These are phyloP conservation scores for Hippophae tibetana DNA, from an alignment of 306 rosid genomes.

Conservation along the genomic window DNA sequence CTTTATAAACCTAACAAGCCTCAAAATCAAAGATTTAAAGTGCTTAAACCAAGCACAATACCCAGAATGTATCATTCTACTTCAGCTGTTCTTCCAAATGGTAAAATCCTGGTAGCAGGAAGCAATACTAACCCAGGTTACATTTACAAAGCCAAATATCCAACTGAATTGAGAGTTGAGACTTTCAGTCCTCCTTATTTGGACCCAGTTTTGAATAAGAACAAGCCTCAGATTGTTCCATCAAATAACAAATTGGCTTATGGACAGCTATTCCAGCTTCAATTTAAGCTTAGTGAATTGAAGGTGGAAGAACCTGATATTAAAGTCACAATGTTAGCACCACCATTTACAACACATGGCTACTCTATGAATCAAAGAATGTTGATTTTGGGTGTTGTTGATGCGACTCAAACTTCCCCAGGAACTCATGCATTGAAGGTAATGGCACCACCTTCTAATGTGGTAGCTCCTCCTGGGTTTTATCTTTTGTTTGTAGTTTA, in stretches of 20 bases:
- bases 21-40: conserved; percentile 26
- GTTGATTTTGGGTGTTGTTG: conserved; percentile 17
- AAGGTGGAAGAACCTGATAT: conserved; percentile 7
- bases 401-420: too few relatives aligned
- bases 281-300: conserved; percentile 15
- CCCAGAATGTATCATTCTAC: conserved; percentile 81
- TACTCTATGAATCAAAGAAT: conserved; percentile 68
- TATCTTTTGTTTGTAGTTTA: conserved; percentile 60
- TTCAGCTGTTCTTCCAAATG: conserved; percentile 53
- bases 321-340: conserved; percentile 50
- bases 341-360: conserved; percentile 92
- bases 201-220: conserved; percentile 9
- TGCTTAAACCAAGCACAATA: conserved; percentile 17
- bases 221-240: conserved; percentile 25
- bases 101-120: conserved; percentile 59
- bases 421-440: background rate
- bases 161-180: conserved; percentile 67
- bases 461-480: conserved; percentile 63
- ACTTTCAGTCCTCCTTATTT: conserved; percentile 68
- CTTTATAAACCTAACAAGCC: conserved; percentile 37
- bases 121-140: conserved; percentile 73
- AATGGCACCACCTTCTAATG: conserved; percentile 34
- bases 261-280: conserved; percentile 9
- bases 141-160: conserved; percentile 27
- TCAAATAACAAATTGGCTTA: background rate